phyloP scores from a whole-genome alignment of 768 basidiomycete genomes.

The Gloeopeniophorella convolvens region DNA sequence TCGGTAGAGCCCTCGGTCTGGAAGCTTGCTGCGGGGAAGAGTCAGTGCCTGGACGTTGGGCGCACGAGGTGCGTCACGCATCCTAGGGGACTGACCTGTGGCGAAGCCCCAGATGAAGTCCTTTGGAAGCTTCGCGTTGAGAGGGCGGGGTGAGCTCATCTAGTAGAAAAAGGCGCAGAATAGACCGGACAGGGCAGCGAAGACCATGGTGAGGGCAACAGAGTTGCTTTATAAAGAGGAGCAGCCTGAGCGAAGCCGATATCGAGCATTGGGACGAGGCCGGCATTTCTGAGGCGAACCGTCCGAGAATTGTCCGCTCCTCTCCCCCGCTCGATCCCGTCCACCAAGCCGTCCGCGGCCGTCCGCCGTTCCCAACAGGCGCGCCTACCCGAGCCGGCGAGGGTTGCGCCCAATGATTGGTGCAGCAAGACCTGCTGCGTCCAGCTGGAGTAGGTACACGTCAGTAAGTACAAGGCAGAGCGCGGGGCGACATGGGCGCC shows the following conservation, averaged over 20 bases:
- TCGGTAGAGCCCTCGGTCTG: constrained; percentile 68
- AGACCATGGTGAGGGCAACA: background rate
- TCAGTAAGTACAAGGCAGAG: too few species aligned
- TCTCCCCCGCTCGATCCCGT: too few species aligned
- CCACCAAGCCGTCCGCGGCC: too few species aligned
- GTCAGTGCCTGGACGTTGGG: constrained; percentile 2
- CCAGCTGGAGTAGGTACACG: too few species aligned
- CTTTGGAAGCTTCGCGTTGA: constrained; percentile 38
- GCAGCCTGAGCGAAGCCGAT: too few species aligned
- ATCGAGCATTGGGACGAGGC: background rate
- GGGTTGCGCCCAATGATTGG: too few species aligned
- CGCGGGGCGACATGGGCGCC: too few species aligned
- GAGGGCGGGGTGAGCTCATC: constrained; percentile 28
- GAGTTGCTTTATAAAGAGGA: background rate
- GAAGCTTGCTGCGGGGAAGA: constrained; percentile 45
- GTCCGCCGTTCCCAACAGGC: too few species aligned
- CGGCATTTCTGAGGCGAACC: background rate
- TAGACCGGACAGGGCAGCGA: too few species aligned
- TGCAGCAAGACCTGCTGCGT: too few species aligned
- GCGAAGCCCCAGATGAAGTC: constrained; percentile 70
- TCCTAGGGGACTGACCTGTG: constrained; percentile 41
- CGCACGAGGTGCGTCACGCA: background rate
- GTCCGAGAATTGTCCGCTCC: constrained; percentile 3
- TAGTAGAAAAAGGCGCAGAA: constrained; percentile 16
- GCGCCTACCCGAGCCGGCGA: too few species aligned